These are phyloP conservation scores for Pittosporum tobira DNA, from an alignment of 129 eudicot genomes.

Conservation along the genomic window DNA sequence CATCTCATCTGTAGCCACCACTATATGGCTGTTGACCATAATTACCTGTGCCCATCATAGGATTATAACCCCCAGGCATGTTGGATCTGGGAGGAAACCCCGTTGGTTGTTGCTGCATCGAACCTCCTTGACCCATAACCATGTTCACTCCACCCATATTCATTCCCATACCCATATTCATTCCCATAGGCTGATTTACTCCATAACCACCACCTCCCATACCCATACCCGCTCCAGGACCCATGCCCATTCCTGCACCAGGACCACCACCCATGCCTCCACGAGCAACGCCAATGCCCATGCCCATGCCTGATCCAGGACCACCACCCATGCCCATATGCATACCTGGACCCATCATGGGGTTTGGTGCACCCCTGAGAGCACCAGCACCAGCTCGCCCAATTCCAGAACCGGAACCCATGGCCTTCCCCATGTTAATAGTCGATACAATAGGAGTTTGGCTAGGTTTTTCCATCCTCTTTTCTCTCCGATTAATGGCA, in stretches of 20 bases:
- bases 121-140: conserved; percentile 47
- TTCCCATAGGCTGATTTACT: conserved; percentile 35
- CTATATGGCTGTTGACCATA: conserved; percentile 84
- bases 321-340: not conserved
- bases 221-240: conserved; percentile 28
- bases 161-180: conserved; percentile 24
- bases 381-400: conserved; percentile 85
- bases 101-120: conserved; percentile 49
- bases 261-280: conserved; percentile 15
- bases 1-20: conserved; percentile 56
- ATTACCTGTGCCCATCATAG: conserved; percentile 67
- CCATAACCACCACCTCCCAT: conserved; percentile 32
- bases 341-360: conserved; percentile 57
- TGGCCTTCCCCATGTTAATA: conserved; percentile 90
- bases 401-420: conserved; percentile 97
- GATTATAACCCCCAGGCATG: conserved; percentile 57
- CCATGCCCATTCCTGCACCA: conserved; percentile 26
- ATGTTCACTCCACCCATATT: conserved; percentile 24
- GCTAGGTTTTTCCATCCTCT: conserved; percentile 86
- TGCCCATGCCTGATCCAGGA: conserved; percentile 16
- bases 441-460: conserved; percentile 45
- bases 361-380: conserved; percentile 51
- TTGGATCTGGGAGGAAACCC: conserved; percentile 54
- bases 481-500: conserved; percentile 88
- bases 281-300: conserved; percentile 6